Evolutionary conservation across 306 rosid species (phyloP).

Genomic region (Pterocarpus santalinus): DNA sequence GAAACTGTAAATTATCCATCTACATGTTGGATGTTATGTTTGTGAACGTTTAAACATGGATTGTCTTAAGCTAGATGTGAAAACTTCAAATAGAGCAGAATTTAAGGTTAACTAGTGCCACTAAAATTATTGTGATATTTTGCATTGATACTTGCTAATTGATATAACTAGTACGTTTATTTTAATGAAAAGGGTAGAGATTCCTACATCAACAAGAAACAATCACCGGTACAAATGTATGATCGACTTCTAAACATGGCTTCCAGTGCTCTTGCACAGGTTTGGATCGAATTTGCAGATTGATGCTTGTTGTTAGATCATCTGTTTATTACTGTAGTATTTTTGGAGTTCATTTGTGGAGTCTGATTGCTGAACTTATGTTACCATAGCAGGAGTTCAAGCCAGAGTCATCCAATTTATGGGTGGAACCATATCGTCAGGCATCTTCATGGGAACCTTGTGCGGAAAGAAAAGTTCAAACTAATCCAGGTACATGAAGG

Average conservation of each 20-base stretch:
- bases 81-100: not conserved
- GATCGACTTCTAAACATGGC: slow-evolving; percentile 80
- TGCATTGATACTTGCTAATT: slow-evolving; percentile 20
- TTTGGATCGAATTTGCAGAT: slow-evolving; percentile 49
- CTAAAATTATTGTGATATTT: slow-evolving; percentile 1
- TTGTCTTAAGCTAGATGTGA: not conserved
- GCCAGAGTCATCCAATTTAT: slow-evolving; percentile 69
- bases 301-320: slow-evolving; percentile 17
- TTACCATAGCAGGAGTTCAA: slow-evolving; percentile 68
- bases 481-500: slow-evolving; percentile 55
- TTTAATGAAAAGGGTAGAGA: slow-evolving; percentile 53
- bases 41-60: not conserved
- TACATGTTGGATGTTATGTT: not conserved
- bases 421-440: slow-evolving; percentile 71
- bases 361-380: slow-evolving; percentile 35
- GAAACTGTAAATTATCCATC: not conserved
- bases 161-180: slow-evolving; percentile 3
- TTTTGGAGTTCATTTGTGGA: slow-evolving; percentile 3
- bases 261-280: slow-evolving; percentile 78
- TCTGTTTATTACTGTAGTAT: slow-evolving; percentile 17
- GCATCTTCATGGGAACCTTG: slow-evolving; percentile 87
- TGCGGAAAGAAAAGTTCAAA: slow-evolving; percentile 63
- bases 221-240: slow-evolving; percentile 72
- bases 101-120: not conserved
- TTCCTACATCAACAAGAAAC: slow-evolving; percentile 48